Evolutionary conservation across 1,284 basidiomycete genomes (phyloP), one percentile per base, ranked within the genome.

Genomic region (Pholiota adiposa): DNA sequence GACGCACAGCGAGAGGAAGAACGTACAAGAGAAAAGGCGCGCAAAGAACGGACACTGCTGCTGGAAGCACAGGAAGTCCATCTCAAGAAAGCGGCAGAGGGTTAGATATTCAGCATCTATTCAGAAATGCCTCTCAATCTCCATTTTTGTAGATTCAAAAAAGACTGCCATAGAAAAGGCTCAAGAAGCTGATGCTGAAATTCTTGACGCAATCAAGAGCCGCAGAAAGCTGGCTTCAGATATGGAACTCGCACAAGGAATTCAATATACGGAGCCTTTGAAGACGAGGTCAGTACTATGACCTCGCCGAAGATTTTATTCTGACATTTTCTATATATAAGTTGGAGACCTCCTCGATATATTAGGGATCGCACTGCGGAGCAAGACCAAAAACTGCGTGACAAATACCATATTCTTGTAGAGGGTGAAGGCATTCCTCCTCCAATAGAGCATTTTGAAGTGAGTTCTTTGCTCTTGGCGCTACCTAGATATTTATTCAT

Each of bases 31-130:
- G 92, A 96, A 70, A 88, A 84, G 72, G 85, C 87, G 21, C 79
- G 94, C 60, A 90, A 87, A 71, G 92, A 95, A 73, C 79, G 93
- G 65, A 97, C 95, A 0, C 75, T 98, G 55, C 77, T 98, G 54
- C 77, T 95, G 69, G 93, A 96, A 70, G 96, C 96, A 0, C 94
- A 97, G 75, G 94, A 97, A 71, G 95, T 98, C 23, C 94, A 96
- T 72, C 83, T 83, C 33, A 81, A 82, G 70, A 93, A 89, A 74
- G 93, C 90, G 11, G 81, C 81, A 53, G 92, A 96, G 79, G 92
- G 94, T 94, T 59, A 31, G 82, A 75, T 46, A 40, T 25, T 21
- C 36, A 9, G 18, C 19, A 23, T 40, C 6, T 9, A 16, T 16
- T 27, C 21, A n/a, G 21, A 16, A 23, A 25, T 11, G 7, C 23